Evolutionary conservation across 768 basidiomycete species (phyloP).

Genomic region (Cystobasidium ongulense): DNA sequence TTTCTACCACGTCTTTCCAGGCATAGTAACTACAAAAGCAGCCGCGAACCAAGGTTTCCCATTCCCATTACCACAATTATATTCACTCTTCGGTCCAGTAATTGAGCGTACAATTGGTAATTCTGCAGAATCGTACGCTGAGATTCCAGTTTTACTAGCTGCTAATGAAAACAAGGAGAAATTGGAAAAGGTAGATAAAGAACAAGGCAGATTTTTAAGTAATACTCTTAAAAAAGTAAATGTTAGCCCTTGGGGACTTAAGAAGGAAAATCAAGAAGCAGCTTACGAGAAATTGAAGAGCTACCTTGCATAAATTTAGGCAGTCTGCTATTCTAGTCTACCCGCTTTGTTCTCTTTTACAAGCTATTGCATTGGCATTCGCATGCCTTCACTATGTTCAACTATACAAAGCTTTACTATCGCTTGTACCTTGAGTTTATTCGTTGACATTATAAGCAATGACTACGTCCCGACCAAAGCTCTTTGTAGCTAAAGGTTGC

Average conservation of each 20-base stretch:
- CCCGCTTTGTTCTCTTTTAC: background rate
- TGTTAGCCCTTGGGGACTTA: background rate
- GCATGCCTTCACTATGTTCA: background rate
- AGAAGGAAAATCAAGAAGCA: constrained; percentile 8
- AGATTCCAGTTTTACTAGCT: constrained; percentile 38
- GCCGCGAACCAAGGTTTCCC: constrained; percentile 32
- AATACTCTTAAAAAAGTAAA: constrained; percentile 6
- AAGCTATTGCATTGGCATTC: background rate
- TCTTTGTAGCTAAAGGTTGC: background rate
- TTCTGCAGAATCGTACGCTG: constrained; percentile 34
- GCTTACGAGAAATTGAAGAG: constrained; percentile 6
- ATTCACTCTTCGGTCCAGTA: constrained; percentile 31
- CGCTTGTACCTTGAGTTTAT: too few relatives aligned
- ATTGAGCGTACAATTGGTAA: constrained; percentile 34
- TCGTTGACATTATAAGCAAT: constrained; percentile 5
- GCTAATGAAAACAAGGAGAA: constrained; percentile 32
- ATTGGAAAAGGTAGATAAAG: background rate
- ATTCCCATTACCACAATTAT: constrained; percentile 29
- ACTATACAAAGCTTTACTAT: too few relatives aligned
- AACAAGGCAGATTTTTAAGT: background rate
- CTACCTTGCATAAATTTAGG: background rate
- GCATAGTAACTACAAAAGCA: constrained; percentile 31
- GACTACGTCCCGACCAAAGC: constrained; percentile 7
- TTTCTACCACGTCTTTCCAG: constrained; percentile 40
- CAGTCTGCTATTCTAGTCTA: background rate